Percentiles rank a stretch among this genome's conserved stretches.
Evolutionary conservation across 2,329 filamentous ascomycete genomes (phyloP).

Genomic region (Arthrobotrys megalospora): DNA sequence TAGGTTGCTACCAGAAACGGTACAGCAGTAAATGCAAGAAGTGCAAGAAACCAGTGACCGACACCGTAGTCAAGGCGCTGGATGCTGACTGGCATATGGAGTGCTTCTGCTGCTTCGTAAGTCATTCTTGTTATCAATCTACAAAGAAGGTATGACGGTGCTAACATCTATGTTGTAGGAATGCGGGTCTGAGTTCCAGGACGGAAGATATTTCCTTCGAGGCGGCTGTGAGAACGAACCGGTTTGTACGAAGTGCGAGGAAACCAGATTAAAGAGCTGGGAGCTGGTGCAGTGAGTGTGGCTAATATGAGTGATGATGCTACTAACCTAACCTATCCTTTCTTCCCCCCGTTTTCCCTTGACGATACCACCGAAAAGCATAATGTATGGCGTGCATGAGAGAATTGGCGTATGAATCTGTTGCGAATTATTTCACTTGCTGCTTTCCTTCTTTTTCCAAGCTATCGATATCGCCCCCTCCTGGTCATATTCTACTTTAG

Average conservation of each 20-base stretch:
- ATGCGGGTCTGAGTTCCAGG: constrained; percentile 63
- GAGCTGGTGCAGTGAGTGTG: constrained; percentile 48
- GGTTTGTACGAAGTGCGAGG: constrained; percentile 59
- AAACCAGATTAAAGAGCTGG: constrained; percentile 56
- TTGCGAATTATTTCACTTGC: constrained; percentile 9
- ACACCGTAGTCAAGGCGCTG: constrained; percentile 89
- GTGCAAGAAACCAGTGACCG: constrained; percentile 86
- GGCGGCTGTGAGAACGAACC: constrained; percentile 59
- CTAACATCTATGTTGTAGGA: constrained; percentile 59
- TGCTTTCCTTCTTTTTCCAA: constrained; percentile 8
- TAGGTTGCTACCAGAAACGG: constrained; percentile 90
- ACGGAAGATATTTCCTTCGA: constrained; percentile 64
- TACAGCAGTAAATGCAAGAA: constrained; percentile 90
- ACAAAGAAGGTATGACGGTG: too few species aligned
- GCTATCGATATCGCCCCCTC: not conserved
- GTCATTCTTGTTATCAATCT: too few species aligned
- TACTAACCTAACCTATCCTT: constrained; percentile 6
- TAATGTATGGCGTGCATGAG: constrained; percentile 51
- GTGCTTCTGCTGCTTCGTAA: constrained; percentile 86
- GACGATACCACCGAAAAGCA: constrained; percentile 39
- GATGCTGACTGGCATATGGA: constrained; percentile 93
- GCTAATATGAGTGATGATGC: not conserved
- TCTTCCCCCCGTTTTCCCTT: constrained; percentile 6
- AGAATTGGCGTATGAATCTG: constrained; percentile 50
- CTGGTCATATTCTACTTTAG: not conserved